Evolutionary conservation across 1,139 yeast species (phyloP).

Genomic region (Diutina mesorugosa): DNA sequence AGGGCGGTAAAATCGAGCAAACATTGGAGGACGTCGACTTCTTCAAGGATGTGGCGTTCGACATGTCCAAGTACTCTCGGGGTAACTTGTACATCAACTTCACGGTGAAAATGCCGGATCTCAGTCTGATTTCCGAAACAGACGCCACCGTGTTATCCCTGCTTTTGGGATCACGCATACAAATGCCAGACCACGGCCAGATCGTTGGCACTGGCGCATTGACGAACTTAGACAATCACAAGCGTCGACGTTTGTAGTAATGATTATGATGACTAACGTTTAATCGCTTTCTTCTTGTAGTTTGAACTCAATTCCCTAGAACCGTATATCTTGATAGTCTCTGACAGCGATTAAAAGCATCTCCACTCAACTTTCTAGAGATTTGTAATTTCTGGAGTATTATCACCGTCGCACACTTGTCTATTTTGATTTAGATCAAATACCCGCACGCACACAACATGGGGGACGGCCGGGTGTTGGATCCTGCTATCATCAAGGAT

Average conservation of each 20-base stretch:
- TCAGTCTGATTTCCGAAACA: constrained; percentile 13
- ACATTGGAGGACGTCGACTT: neutral
- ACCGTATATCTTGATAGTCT: no score
- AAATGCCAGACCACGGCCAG: constrained; percentile 5
- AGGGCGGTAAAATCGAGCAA: neutral
- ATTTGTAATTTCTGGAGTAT: no score
- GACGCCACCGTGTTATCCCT: constrained; percentile 13
- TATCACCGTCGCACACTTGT: neutral
- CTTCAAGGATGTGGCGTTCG: neutral
- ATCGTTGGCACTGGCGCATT: constrained; percentile 4
- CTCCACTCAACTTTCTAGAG: no score
- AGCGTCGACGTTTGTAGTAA: neutral
- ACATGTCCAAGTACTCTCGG: constrained; percentile 10
- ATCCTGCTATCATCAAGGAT: constrained; percentile 47
- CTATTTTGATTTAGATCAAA: neutral
- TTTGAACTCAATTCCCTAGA: neutral
- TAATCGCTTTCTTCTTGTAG: neutral
- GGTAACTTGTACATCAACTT: constrained; percentile 32
- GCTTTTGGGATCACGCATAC: constrained; percentile 9
- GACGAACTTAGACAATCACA: neutral
- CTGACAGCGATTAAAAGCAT: no score
- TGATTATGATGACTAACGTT: neutral
- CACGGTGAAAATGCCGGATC: constrained; percentile 23
- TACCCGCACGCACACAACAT: neutral
- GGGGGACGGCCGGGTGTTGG: constrained; percentile 29